A percentile compares a stretch with the other conserved stretches of the same genome.
Evolutionary conservation across 805 yeast species (phyloP).

Genomic region (Candida montana): DNA sequence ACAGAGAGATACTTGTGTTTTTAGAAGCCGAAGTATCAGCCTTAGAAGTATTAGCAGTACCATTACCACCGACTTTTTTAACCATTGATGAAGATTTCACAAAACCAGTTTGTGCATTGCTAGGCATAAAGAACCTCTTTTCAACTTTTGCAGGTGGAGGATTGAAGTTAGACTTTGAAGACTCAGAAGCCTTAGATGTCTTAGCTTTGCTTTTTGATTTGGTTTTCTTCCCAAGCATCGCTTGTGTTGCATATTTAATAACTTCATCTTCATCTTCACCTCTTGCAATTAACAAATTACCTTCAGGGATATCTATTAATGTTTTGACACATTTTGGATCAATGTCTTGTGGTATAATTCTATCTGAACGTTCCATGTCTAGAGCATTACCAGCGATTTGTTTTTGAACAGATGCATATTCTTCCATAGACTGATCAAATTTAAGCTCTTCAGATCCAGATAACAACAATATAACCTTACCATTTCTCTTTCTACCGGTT

Average conservation of each 20-base stretch:
- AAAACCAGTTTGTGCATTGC: conserved; percentile 58
- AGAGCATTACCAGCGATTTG: conserved; percentile 49
- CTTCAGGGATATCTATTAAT: conserved; percentile 63
- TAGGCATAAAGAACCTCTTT: conserved; percentile 69
- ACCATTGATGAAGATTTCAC: conserved; percentile 46
- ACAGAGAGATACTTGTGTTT: conserved; percentile 10
- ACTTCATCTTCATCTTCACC: conserved; percentile 64
- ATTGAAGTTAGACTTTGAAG: conserved; percentile 9
- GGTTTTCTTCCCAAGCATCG: conserved; percentile 42
- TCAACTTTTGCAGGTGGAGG: conserved; percentile 14
- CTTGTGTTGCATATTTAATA: conserved; percentile 59
- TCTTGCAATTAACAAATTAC: conserved; percentile 49
- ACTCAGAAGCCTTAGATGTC: conserved; percentile 8
- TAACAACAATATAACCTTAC: conserved; percentile 69
- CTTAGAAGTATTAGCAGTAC: neutral
- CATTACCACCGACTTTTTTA: conserved; percentile 19
- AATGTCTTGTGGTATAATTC: conserved; percentile 59
- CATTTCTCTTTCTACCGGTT: conserved; percentile 93
- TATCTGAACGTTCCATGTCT: conserved; percentile 43
- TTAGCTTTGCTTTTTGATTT: conserved; percentile 12
- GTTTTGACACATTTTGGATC: conserved; percentile 54
- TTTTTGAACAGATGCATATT: conserved; percentile 72
- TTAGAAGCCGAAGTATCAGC: neutral
- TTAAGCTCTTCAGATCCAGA: conserved; percentile 74
- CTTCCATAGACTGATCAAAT: conserved; percentile 79